A percentile compares a stretch with the other conserved stretches of the same genome.
phyloP scores from a whole-genome alignment of 495 filamentous ascomycete genomes.

The Neurospora discreta region DNA sequence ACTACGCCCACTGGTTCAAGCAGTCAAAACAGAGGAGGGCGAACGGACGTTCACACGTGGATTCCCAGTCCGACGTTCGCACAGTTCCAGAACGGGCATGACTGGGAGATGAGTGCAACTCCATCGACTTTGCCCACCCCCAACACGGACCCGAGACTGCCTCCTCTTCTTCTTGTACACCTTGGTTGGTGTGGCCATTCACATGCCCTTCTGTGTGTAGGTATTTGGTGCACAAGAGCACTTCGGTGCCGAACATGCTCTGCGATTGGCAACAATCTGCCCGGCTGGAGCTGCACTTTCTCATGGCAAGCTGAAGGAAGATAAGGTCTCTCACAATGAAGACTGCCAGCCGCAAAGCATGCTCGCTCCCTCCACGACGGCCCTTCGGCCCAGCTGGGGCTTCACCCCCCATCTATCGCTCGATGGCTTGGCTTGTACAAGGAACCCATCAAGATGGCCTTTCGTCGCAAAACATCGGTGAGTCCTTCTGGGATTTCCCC shows the following conservation, averaged over 20 bases:
- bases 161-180: neutral
- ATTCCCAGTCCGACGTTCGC: neutral
- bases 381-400: neutral
- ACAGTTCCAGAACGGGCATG: neutral
- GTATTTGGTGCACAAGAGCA: neutral
- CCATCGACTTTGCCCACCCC: neutral
- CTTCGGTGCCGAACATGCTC: conserved; percentile 1
- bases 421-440: neutral
- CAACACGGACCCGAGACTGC: neutral
- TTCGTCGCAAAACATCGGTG: neutral
- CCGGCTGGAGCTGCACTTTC: neutral
- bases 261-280: neutral
- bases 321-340: neutral
- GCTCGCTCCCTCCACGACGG: neutral
- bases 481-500: neutral
- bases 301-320: neutral
- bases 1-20: neutral
- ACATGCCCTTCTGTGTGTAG: neutral
- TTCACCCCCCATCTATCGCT: neutral
- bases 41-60: neutral
- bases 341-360: neutral
- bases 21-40: neutral
- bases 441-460: neutral
- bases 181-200: neutral
- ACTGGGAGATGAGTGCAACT: neutral